Conservation (phyloP, 2,329 filamentous ascomycete species). For the Cladosporium cucumerinum region DNA sequence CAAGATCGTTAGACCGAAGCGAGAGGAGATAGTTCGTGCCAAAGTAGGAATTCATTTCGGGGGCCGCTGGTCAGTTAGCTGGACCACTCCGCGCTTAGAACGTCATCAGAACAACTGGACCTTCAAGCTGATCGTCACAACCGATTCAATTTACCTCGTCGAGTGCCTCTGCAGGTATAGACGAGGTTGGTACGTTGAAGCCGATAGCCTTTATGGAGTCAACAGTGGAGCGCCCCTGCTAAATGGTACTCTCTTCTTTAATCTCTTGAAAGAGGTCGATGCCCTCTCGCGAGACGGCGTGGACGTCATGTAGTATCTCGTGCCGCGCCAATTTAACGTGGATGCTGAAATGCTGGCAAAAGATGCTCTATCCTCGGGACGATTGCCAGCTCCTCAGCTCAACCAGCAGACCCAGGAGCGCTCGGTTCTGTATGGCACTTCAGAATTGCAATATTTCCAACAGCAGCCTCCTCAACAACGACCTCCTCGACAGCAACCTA, state of each 20-base stretch:
- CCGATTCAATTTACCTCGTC: not conserved
- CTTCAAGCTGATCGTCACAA: not conserved
- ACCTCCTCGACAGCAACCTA: not conserved
- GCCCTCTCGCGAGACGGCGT: not conserved
- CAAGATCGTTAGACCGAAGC: not conserved
- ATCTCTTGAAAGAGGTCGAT: not conserved
- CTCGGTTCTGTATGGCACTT: too few species aligned
- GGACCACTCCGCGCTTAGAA: not conserved
- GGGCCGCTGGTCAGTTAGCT: not conserved
- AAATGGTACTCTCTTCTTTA: not conserved
- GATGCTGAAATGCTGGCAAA: not conserved
- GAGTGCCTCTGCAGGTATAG: not conserved
- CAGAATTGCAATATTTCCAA: too few species aligned
- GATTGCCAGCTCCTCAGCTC: not conserved
- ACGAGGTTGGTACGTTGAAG: not conserved
- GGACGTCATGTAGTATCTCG: not conserved
- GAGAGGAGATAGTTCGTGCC: not conserved
- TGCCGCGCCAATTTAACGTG: not conserved
- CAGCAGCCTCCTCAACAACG: too few species aligned
- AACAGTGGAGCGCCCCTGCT: not conserved
- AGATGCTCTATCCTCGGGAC: not conserved
- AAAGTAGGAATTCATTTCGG: not conserved
- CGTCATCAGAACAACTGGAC: not conserved
- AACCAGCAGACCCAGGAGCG: not conserved
- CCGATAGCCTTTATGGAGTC: not conserved